phyloP scores from a whole-genome alignment of 495 filamentous ascomycete species.

The Articulospora tetracladia region DNA sequence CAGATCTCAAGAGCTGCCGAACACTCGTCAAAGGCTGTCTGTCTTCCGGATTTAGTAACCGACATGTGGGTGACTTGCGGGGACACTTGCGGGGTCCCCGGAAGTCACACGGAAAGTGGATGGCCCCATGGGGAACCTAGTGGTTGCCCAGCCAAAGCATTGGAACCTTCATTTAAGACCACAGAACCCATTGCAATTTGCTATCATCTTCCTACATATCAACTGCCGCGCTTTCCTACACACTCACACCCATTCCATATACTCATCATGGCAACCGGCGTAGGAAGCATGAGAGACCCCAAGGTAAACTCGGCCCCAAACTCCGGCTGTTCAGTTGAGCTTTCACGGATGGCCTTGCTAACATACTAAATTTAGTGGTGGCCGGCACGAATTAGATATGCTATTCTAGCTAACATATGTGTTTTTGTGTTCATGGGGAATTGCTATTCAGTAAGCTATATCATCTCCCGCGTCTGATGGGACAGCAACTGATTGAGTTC shows the following conservation, averaged over 20 bases:
- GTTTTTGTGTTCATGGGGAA: constrained; percentile 38
- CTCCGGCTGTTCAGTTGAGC: no score
- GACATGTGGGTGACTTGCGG: not conserved
- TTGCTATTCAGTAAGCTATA: constrained; percentile 29
- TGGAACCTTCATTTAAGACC: not conserved
- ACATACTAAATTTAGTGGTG: constrained; percentile 4
- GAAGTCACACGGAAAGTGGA: not conserved
- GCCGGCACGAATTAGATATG: constrained; percentile 29
- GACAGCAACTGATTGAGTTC: not conserved
- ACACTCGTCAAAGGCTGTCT: no score
- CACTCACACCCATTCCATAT: no score
- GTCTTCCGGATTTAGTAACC: not conserved
- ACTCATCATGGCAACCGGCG: no score
- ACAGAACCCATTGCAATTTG: not conserved
- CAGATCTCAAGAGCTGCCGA: no score
- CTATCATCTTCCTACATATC: not conserved
- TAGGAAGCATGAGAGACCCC: not conserved
- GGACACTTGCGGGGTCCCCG: not conserved
- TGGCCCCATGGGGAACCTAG: not conserved
- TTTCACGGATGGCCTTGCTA: no score
- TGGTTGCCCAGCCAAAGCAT: no score
- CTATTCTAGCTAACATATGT: constrained; percentile 33
- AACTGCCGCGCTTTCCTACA: no score
- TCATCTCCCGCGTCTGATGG: not conserved
- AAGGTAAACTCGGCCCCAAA: not conserved